Percentiles rank a stretch among this genome's conserved stretches.
phyloP scores from a whole-genome alignment of 495 filamentous ascomycete genomes.

The Sordaria brevicollis region DNA sequence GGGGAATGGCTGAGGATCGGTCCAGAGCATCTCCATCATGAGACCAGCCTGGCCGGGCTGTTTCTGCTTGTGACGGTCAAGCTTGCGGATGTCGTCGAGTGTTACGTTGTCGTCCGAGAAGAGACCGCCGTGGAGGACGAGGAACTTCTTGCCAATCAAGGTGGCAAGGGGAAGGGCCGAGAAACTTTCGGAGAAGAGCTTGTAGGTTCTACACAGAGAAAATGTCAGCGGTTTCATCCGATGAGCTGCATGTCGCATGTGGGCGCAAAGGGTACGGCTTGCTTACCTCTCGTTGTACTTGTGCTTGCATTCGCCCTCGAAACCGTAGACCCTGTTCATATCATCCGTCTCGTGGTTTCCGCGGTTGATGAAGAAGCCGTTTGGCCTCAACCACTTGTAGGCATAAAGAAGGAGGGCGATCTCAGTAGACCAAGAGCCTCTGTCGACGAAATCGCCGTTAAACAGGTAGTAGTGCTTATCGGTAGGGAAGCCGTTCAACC shows the following conservation, averaged over 20 bases:
- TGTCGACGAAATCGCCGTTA: constrained; percentile 98
- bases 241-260: not conserved
- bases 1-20: constrained; percentile 77
- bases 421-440: constrained; percentile 95
- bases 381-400: constrained; percentile 90
- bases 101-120: constrained; percentile 95
- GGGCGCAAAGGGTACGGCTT: not conserved
- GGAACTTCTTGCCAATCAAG: constrained; percentile 80
- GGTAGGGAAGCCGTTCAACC: constrained; percentile 73
- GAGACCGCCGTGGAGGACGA: constrained; percentile 89
- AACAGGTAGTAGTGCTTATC: constrained; percentile 90
- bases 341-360: constrained; percentile 99
- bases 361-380: constrained; percentile 87
- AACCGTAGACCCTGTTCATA: constrained; percentile 98
- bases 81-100: constrained; percentile 84
- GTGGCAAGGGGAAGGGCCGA: constrained; percentile 89
- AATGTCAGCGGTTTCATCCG: constrained; percentile 8
- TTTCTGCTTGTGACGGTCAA: constrained; percentile 82
- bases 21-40: constrained; percentile 99
- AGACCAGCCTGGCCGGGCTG: constrained; percentile 92
- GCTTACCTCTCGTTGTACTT: constrained; percentile 82
- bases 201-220: constrained; percentile 52
- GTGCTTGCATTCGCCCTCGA: constrained; percentile 94
- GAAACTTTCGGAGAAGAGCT: constrained; percentile 97
- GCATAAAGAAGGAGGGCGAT: constrained; percentile 89